phyloP scores from a whole-genome alignment of 306 rosid genomes.

The Vigna angularis region DNA sequence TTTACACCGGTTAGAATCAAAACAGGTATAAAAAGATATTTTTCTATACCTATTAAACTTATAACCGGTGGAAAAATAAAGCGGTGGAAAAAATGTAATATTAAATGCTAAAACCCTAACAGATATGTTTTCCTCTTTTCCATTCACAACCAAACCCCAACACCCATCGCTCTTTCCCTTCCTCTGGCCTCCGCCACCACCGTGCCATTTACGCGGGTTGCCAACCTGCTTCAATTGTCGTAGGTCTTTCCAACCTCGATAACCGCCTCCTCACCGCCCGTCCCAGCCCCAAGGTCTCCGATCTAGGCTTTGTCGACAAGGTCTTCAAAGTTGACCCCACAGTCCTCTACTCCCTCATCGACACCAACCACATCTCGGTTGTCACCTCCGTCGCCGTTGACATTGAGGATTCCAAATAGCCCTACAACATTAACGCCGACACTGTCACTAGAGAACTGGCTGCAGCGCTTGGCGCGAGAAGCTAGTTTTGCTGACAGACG shows the following conservation, averaged over 20 bases:
- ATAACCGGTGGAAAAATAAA: too few relatives aligned
- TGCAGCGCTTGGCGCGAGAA: conserved; percentile 95
- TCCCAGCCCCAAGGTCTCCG: conserved; percentile 71
- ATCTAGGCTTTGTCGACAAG: conserved; percentile 84
- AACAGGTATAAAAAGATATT: too few relatives aligned
- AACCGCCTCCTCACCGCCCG: conserved; percentile 78
- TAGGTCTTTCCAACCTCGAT: conserved; percentile 85
- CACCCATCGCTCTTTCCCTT: conserved; percentile 32
- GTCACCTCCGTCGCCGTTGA: conserved; percentile 90
- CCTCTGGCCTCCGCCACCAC: neutral
- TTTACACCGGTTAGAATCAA: too few relatives aligned
- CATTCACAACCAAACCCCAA: conserved; percentile 39
- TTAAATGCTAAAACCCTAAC: conserved; percentile 46
- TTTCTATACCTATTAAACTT: too few relatives aligned
- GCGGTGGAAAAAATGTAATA: too few relatives aligned
- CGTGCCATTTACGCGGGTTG: conserved; percentile 30
- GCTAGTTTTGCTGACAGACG: conserved; percentile 83
- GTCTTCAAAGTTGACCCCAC: conserved; percentile 71
- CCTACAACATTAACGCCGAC: conserved; percentile 88
- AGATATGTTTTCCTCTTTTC: conserved; percentile 38
- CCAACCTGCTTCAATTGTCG: conserved; percentile 56
- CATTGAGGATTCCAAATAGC: conserved; percentile 59
- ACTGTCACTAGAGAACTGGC: conserved; percentile 91
- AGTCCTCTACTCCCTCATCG: conserved; percentile 64
- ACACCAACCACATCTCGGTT: conserved; percentile 79